phyloP scores from a whole-genome alignment of 2,329 filamentous ascomycete species.

The Blastomyces percursus region DNA sequence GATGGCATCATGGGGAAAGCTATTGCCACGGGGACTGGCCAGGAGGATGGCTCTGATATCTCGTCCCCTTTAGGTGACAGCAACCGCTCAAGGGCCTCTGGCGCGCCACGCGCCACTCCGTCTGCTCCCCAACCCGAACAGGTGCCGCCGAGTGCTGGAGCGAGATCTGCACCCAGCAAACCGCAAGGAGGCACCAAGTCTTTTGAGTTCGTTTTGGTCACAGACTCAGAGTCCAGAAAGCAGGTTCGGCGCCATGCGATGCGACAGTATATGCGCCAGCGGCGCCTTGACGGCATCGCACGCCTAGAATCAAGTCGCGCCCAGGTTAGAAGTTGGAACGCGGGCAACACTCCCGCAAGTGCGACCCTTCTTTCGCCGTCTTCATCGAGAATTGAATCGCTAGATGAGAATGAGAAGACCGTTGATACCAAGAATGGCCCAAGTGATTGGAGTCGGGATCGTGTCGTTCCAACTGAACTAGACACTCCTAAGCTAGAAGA shows the following conservation, averaged over 20 bases:
- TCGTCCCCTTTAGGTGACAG: not conserved
- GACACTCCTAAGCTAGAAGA: not conserved
- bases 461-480: not conserved
- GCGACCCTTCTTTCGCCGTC: not conserved
- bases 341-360: not conserved
- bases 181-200: slow-evolving; percentile 15
- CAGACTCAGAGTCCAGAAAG: slow-evolving; percentile 23
- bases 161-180: not conserved
- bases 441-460: not conserved
- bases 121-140: slow-evolving; percentile 1
- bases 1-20: slow-evolving; percentile 24
- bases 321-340: slow-evolving; percentile 19
- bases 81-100: not conserved
- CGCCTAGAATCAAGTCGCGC: slow-evolving; percentile 22
- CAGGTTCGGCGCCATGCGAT: slow-evolving; percentile 29
- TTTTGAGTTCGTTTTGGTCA: slow-evolving; percentile 27
- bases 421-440: not conserved
- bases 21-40: slow-evolving; percentile 9
- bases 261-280: slow-evolving; percentile 27
- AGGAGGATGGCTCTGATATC: slow-evolving; percentile 3
- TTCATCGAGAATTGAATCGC: slow-evolving; percentile 8
- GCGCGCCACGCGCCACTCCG: slow-evolving; percentile 3
- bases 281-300: slow-evolving; percentile 25
- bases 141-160: slow-evolving; percentile 2
- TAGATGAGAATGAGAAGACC: slow-evolving; percentile 6